phyloP scores from a whole-genome alignment of 805 yeast species.

The Candida alai region DNA sequence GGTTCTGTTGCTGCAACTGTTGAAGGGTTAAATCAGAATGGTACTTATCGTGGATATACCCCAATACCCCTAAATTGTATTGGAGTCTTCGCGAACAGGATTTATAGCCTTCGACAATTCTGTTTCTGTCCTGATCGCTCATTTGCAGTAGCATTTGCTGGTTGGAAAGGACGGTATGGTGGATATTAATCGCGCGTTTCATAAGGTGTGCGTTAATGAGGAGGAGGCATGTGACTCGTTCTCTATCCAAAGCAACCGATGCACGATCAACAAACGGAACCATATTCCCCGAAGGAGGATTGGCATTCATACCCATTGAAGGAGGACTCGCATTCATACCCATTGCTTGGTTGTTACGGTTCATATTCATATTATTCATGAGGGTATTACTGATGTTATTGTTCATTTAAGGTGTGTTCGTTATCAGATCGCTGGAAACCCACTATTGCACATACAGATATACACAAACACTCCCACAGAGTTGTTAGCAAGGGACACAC shows the following conservation, averaged over 20 bases:
- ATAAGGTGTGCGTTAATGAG: slow-evolving; percentile 41
- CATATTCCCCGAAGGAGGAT: slow-evolving; percentile 3
- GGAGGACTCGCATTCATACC: no score
- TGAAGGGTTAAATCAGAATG: slow-evolving; percentile 25
- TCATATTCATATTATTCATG: no score
- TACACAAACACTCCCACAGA: no score
- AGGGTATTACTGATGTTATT: no score
- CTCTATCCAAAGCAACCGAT: slow-evolving; percentile 24
- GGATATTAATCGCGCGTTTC: slow-evolving; percentile 36
- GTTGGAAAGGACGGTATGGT: slow-evolving; percentile 32
- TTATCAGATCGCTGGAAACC: no score
- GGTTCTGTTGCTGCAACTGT: slow-evolving; percentile 21
- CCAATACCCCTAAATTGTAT: slow-evolving; percentile 38
- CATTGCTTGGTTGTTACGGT: no score
- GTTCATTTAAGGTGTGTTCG: no score
- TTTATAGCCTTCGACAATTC: slow-evolving; percentile 33
- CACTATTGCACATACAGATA: no score
- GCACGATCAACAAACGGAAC: slow-evolving; percentile 8
- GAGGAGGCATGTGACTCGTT: slow-evolving; percentile 39
- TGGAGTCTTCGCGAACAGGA: slow-evolving; percentile 39
- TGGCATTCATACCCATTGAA: no score
- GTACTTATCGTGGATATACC: slow-evolving; percentile 36
- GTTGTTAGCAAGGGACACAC: no score
- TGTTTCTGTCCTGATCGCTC: slow-evolving; percentile 28
- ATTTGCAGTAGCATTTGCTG: slow-evolving; percentile 29